Evolutionary conservation across 192 early-diverging fungal genomes (phyloP), one percentile per base, ranked within the genome.

Genomic region (Phycomyces blakesleeanus): DNA sequence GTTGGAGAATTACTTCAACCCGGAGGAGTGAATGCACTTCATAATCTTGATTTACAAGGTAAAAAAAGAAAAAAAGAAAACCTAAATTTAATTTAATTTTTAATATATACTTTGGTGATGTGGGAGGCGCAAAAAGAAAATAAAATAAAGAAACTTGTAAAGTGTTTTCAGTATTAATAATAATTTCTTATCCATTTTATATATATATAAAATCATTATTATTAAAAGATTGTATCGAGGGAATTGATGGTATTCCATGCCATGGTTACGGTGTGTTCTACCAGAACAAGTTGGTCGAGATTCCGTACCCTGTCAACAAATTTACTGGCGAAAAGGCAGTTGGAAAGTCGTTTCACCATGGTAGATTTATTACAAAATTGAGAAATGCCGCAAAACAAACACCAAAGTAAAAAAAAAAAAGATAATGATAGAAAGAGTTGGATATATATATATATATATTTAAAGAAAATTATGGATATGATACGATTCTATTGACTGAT

Each of bases 1-100:
- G 97, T 99, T 21, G 97, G 97, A 27, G 97, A 99, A 74, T 76
- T 97, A 29, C 79, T 99, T 73, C 97, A 99, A 75, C 97, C 97
- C 15, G 89, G 94, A 9, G 97, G 97, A 55, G 83, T 92, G 55
- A 82, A 87, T 64, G 92, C 93, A 20, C 76, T 99, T 27, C 74
- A 84, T 51, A 60, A 78, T 51, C 78, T 98, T 8, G 94, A 93
- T 7, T 74, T 98, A 8, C 78, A 76, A 61, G 77, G 81, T 82
- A 82, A 34, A 34, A 34, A 34, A 34, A 34, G 7, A 34, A 5
- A 2, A 34, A 34, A 34, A 5, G 29, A 54, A n/a, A n/a, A n/a
- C n/a, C n/a, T n/a, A n/a, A n/a, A n/a, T n/a, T n/a, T n/a, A n/a
- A n/a, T n/a, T n/a, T n/a, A n/a, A n/a, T n/a, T n/a, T n/a, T n/a